Percentiles rank a stretch among this genome's conserved stretches.
These are phyloP conservation scores for Magnusiomyces tetraspermus DNA, from an alignment of 1,139 yeast genomes.

Conservation along the genomic window DNA sequence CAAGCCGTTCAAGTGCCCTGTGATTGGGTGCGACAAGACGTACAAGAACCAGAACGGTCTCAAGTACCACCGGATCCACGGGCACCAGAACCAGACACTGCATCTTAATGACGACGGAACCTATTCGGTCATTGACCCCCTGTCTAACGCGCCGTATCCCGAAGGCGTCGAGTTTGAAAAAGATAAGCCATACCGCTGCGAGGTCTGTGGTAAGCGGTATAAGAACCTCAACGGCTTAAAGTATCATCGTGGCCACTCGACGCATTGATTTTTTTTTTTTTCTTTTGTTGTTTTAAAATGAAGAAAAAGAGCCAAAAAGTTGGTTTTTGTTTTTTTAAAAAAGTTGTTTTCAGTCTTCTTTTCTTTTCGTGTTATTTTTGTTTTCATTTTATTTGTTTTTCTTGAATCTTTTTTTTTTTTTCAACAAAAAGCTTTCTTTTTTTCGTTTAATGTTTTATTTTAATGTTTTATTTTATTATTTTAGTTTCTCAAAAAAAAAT, in stretches of 20 bases:
- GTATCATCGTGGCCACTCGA: constrained; percentile 95
- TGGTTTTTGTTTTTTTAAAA: too few species aligned
- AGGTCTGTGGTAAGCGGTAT: constrained; percentile 94
- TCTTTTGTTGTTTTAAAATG: too few species aligned
- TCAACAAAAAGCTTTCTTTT: too few species aligned
- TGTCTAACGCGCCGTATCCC: constrained; percentile 79
- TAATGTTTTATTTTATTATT: too few species aligned
- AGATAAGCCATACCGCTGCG: constrained; percentile 97
- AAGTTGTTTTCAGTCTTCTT: too few species aligned
- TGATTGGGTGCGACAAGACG: constrained; percentile 94
- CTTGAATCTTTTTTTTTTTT: too few species aligned
- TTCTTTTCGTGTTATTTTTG: too few species aligned
- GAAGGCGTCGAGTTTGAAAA: constrained; percentile 89
- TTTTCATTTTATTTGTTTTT: too few species aligned
- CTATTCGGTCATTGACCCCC: constrained; percentile 85
- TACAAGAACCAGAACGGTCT: constrained; percentile 96
- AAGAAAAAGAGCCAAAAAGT: too few species aligned
- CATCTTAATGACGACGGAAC: constrained; percentile 92
- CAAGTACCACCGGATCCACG: constrained; percentile 91
- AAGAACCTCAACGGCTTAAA: constrained; percentile 93
- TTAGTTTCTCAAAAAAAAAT: too few species aligned
- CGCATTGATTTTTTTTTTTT: constrained; percentile 45
- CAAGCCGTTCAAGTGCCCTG: constrained; percentile 96
- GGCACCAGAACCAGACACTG: constrained; percentile 91
- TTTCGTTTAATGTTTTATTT: too few species aligned